Evolutionary conservation across 129 eudicot species (phyloP), one percentile per base, ranked within the genome.

Genomic region (Calendula officinalis): DNA sequence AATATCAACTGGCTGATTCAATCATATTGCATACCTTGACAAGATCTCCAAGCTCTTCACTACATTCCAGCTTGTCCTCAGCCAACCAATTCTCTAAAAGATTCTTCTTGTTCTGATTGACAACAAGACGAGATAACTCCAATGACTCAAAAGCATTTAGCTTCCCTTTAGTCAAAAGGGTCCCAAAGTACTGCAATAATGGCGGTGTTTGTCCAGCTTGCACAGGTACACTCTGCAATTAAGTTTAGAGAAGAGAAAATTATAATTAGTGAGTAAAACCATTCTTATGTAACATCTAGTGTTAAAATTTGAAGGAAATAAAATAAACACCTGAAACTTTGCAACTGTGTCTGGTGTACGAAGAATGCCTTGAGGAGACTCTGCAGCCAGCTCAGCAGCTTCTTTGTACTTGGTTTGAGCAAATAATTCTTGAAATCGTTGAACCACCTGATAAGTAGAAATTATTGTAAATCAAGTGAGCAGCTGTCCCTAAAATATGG

Each of bases 191-290:
- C 81, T 92, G 98, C 65, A 92, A 75, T 74, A 92, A 53, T 9
- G 98, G 98, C 32, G 98, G 96, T 51, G 98, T 88, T 74, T 92
- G 98, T 68, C 98, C 98, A 74, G 98, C 86, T 88, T 92, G 98
- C 43, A 92, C 98, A 62, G 98, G 98, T 71, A 92, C 98, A 77
- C 98, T 92, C 98, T 92, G 87, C 73, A 77, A 71, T 17, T 56
- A 72, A 11, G 44, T 62, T 61, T 50, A 54, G 38, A 57, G 7
- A 62, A 34, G 22, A 34, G 33, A 41, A 41, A 52, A 16, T 42
- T 15, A 47, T 11, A 34, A 48, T 38, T 17, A 60, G 6, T 15
- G 3, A 43, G 37, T 40, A 41, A 53, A 43, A 17, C 54, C 62
- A 22, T 39, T 42, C 13, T 32, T n/a, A 41, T 16, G 35, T 50